A percentile compares a stretch with the other conserved stretches of the same genome.
These are phyloP conservation scores for Dendrobium nobile DNA, from an alignment of 106 monocot genomes.

Conservation along the genomic window DNA sequence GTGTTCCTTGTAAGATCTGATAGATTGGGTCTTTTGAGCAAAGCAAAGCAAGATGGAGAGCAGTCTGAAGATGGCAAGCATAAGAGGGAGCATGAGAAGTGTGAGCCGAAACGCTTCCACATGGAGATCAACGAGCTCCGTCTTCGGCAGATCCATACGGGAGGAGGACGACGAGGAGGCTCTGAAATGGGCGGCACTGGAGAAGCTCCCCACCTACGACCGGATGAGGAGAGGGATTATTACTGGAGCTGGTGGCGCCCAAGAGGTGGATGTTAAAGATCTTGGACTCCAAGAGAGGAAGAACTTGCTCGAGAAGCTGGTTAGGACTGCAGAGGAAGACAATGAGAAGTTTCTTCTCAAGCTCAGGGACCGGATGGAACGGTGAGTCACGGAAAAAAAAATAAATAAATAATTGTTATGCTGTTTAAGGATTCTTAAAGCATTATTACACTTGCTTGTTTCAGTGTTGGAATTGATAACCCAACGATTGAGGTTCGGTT, in stretches of 20 bases:
- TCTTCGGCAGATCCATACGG: constrained; percentile 9
- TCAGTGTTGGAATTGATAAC: constrained; percentile 49
- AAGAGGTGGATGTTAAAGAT: constrained; percentile 18
- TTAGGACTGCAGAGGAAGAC: constrained; percentile 42
- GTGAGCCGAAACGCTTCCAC: constrained; percentile 14
- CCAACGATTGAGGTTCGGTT: constrained; percentile 55
- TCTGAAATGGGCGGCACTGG: constrained; percentile 33
- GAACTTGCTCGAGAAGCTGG: constrained; percentile 31
- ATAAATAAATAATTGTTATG: background rate
- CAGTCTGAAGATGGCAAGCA: constrained; percentile 3
- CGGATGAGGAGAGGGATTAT: constrained; percentile 31
- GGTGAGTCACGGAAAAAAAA: constrained; percentile 5
- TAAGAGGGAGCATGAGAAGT: constrained; percentile 11
- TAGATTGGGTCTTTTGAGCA: background rate
- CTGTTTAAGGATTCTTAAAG: background rate
- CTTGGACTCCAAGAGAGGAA: constrained; percentile 31
- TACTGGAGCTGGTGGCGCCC: constrained; percentile 8
- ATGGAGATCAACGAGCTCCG: constrained; percentile 12
- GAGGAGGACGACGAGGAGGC: constrained; percentile 36
- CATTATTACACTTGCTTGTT: background rate
- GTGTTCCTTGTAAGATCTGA: background rate
- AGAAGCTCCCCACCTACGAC: constrained; percentile 41
- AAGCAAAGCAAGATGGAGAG: constrained; percentile 1
- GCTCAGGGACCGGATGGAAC: constrained; percentile 34
- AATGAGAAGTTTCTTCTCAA: constrained; percentile 41